Percentiles rank a stretch among this genome's conserved stretches.
Conservation (phyloP, 495 filamentous ascomycete species). For the Neurospora sp. region DNA sequence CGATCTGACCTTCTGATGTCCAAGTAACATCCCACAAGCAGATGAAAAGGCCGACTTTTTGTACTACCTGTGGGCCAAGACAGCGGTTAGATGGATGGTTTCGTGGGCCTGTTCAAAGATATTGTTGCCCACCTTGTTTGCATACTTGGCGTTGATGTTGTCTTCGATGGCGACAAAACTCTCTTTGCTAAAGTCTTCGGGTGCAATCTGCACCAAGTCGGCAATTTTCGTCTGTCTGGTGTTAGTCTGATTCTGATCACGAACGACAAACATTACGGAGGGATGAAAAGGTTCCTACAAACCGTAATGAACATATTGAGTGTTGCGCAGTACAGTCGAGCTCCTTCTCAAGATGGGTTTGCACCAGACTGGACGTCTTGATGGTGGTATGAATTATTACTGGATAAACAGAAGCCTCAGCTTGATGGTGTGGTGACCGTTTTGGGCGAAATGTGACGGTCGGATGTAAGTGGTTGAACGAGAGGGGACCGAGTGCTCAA, state of each 20-base stretch:
- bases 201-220: conserved; percentile 84
- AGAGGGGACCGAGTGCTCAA: background rate
- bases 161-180: conserved; percentile 77
- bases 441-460: background rate
- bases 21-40: conserved; percentile 79
- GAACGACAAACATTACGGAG: background rate
- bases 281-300: background rate
- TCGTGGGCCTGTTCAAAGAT: background rate
- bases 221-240: conserved; percentile 55
- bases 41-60: conserved; percentile 82
- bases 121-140: conserved; percentile 61
- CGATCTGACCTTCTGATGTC: conserved; percentile 84
- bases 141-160: conserved; percentile 90
- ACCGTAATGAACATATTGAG: background rate
- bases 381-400: background rate
- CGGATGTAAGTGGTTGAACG: background rate
- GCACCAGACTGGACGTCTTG: background rate
- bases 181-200: conserved; percentile 72
- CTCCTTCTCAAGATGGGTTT: background rate
- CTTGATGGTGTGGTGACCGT: background rate
- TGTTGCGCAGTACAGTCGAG: background rate
- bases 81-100: background rate
- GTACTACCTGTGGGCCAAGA: conserved; percentile 22
- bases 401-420: background rate
- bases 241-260: background rate